A percentile compares a stretch with the other conserved stretches of the same genome.
Conservation (phyloP, 2,329 filamentous ascomycete genomes). For the Cadophora sp. region DNA sequence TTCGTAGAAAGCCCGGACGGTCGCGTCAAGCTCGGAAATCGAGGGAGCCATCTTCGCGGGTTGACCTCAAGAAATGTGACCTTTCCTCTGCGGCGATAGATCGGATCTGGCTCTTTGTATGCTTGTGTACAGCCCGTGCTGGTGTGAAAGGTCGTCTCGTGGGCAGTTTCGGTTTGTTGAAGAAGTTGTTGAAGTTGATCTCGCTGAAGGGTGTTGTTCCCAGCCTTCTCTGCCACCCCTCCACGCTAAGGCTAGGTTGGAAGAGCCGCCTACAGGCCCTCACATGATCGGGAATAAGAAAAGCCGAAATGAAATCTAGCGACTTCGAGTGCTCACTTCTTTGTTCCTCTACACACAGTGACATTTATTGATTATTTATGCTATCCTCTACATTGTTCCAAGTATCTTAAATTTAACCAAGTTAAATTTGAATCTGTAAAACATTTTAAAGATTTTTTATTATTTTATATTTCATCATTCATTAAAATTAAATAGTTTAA, state of each 20-base stretch:
- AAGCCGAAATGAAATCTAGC: neutral
- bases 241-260: constrained; percentile 6
- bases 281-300: neutral
- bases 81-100: constrained; percentile 37
- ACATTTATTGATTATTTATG: neutral
- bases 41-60: constrained; percentile 66
- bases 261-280: neutral
- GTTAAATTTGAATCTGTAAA: too few species aligned
- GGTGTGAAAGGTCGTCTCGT: constrained; percentile 28
- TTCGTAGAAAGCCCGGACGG: constrained; percentile 97
- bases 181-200: constrained; percentile 32
- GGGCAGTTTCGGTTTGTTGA: constrained; percentile 30
- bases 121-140: constrained; percentile 39
- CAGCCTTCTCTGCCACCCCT: constrained; percentile 33
- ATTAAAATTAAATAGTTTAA: too few species aligned
- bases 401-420: neutral
- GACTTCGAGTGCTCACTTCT: neutral
- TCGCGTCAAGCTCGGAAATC: constrained; percentile 94
- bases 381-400: neutral
- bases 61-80: constrained; percentile 35
- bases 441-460: too few species aligned
- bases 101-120: constrained; percentile 25
- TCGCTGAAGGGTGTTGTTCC: constrained; percentile 23
- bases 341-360: neutral
- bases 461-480: too few species aligned